Evolutionary conservation across 495 filamentous ascomycete genomes (phyloP).

Genomic region (Hyaloscypha bicolor): DNA sequence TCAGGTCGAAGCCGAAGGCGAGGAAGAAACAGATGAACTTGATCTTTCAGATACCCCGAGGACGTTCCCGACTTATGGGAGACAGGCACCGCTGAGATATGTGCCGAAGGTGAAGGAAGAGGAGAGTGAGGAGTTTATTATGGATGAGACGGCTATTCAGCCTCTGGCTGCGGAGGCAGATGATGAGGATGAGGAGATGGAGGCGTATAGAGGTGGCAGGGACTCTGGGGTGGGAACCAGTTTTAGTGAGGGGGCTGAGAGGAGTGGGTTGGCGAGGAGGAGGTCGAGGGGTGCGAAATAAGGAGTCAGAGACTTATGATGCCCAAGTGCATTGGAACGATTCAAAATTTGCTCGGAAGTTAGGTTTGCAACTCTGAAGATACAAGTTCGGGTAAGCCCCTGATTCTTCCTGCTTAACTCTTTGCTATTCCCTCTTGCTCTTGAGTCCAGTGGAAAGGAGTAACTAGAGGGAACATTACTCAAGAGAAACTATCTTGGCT

Average conservation of each 20-base stretch:
- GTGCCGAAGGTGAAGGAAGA: slow-evolving; percentile 34
- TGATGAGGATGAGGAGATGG: slow-evolving; percentile 41
- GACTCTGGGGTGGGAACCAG: slow-evolving; percentile 54
- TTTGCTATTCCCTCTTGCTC: too few relatives aligned
- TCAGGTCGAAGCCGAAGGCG: slow-evolving; percentile 29
- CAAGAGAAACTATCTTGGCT: too few relatives aligned
- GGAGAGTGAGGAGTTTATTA: slow-evolving; percentile 33
- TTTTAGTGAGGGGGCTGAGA: slow-evolving; percentile 39
- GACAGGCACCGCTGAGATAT: slow-evolving; percentile 52
- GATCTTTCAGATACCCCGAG: slow-evolving; percentile 48
- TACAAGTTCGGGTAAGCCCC: too few relatives aligned
- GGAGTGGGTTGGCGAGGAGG: slow-evolving; percentile 28
- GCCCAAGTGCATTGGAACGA: not conserved
- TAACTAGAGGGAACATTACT: too few relatives aligned
- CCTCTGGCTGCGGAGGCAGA: slow-evolving; percentile 37
- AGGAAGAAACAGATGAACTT: slow-evolving; percentile 34
- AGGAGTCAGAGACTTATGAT: not conserved
- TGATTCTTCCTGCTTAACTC: too few relatives aligned
- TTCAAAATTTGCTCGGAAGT: too few relatives aligned
- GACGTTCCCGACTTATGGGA: slow-evolving; percentile 57
- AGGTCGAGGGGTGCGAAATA: slow-evolving; percentile 25
- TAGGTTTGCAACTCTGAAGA: too few relatives aligned
- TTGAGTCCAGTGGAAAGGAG: too few relatives aligned
- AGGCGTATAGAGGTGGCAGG: slow-evolving; percentile 26
- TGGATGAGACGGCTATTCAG: slow-evolving; percentile 34